Conservation (phyloP, 306 rosid species). For the Prunus mongolica region DNA sequence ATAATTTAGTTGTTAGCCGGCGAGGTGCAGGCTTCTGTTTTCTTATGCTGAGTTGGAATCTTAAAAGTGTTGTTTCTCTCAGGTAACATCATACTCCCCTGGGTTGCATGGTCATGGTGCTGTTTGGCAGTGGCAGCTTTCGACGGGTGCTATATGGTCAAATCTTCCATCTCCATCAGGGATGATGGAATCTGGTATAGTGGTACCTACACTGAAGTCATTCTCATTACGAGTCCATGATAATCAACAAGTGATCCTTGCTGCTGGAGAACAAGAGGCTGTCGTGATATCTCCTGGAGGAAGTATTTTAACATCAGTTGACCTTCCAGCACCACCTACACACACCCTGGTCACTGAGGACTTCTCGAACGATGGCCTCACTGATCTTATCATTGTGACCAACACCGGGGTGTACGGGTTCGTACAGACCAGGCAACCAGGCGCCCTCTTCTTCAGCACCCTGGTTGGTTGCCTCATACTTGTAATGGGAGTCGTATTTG, state of each 20-base stretch:
- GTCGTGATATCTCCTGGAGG: conserved; percentile 86
- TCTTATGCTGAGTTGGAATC: conserved; percentile 11
- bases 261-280: conserved; percentile 98
- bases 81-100: conserved; percentile 95
- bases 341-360: conserved; percentile 76
- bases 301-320: conserved; percentile 57
- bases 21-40: neutral
- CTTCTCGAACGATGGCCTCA: conserved; percentile 93
- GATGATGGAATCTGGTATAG: conserved; percentile 78
- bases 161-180: conserved; percentile 96
- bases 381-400: conserved; percentile 83
- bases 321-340: conserved; percentile 84
- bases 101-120: conserved; percentile 91
- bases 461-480: conserved; percentile 90
- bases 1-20: neutral
- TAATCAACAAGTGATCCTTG: conserved; percentile 72
- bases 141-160: conserved; percentile 90
- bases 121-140: conserved; percentile 89
- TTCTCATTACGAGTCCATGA: conserved; percentile 59
- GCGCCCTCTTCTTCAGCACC: conserved; percentile 94
- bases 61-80: conserved; percentile 19
- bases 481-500: conserved; percentile 87
- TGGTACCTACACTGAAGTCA: conserved; percentile 86
- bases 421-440: conserved; percentile 95
- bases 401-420: conserved; percentile 83